phyloP scores from a whole-genome alignment of 2,329 filamentous ascomycete species.

The Neofusicoccum parvum region DNA sequence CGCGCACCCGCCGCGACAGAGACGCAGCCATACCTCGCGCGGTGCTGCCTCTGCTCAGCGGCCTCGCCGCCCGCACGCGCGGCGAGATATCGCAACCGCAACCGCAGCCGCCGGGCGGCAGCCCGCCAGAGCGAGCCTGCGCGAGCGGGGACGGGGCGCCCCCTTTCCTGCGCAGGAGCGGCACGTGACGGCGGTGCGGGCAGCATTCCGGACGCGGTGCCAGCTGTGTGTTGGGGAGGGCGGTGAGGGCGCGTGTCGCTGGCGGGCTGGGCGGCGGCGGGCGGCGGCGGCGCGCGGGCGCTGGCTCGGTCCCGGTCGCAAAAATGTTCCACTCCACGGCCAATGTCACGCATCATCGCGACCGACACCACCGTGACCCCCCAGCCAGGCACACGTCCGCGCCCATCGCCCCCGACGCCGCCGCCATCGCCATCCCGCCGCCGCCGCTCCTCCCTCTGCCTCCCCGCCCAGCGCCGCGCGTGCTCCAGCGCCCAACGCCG shows the following conservation, averaged over 20 bases:
- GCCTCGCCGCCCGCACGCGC: too few species aligned
- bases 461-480: neutral
- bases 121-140: neutral
- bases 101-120: neutral
- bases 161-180: too few species aligned
- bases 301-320: slow-evolving; percentile 5
- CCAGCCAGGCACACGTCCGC: slow-evolving; percentile 11
- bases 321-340: slow-evolving; percentile 10
- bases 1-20: neutral
- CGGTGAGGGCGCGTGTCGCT: neutral
- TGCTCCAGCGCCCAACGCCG: neutral
- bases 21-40: slow-evolving; percentile 1
- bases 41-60: too few species aligned
- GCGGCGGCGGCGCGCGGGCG: neutral
- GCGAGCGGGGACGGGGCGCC: too few species aligned
- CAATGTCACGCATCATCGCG: slow-evolving; percentile 15
- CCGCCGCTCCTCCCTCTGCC: slow-evolving; percentile 3
- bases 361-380: neutral
- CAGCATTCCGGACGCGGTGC: neutral
- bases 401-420: slow-evolving; percentile 10
- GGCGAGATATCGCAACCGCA: neutral
- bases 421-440: slow-evolving; percentile 10
- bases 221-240: neutral
- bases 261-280: neutral
- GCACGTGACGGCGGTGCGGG: slow-evolving; percentile 1